phyloP scores from a whole-genome alignment of 2,329 filamentous ascomycete species.

The Calonectria hongkongensis region DNA sequence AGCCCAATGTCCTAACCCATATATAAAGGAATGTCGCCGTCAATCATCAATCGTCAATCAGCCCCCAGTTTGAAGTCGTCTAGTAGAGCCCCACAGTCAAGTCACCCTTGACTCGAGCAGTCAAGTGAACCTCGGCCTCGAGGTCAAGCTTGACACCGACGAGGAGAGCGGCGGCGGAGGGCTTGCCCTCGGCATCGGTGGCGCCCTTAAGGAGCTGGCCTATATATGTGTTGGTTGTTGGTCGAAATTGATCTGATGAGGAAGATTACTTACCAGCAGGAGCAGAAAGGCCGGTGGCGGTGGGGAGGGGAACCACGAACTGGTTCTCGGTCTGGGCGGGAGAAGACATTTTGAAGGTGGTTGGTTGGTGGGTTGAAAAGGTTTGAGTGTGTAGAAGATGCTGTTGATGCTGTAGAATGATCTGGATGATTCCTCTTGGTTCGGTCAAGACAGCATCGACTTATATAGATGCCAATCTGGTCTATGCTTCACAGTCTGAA shows the following conservation, averaged over 20 bases:
- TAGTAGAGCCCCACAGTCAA: slow-evolving; percentile 68
- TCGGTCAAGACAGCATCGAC: neutral
- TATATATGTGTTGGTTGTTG: slow-evolving; percentile 45
- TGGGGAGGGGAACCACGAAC: slow-evolving; percentile 54
- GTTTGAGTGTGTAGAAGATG: neutral
- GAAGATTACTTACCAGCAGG: slow-evolving; percentile 54
- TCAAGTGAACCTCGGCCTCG: slow-evolving; percentile 77
- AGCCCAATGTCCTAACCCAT: neutral
- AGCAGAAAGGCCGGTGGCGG: slow-evolving; percentile 59
- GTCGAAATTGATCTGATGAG: neutral
- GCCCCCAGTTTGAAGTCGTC: neutral
- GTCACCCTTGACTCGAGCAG: slow-evolving; percentile 75
- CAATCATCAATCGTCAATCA: neutral
- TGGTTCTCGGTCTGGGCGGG: slow-evolving; percentile 43
- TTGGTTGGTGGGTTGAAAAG: neutral
- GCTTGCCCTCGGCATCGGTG: slow-evolving; percentile 73
- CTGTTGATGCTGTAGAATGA: slow-evolving; percentile 2
- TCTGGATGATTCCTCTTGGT: slow-evolving; percentile 8
- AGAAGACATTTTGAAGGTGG: slow-evolving; percentile 19
- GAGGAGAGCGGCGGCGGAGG: slow-evolving; percentile 74
- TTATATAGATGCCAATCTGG: neutral
- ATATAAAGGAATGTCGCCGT: neutral
- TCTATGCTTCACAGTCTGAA: neutral
- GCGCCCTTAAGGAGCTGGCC: slow-evolving; percentile 74
- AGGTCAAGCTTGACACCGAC: slow-evolving; percentile 78